A percentile compares a stretch with the other conserved stretches of the same genome.
These are phyloP conservation scores for Fusarium sublunatum DNA, from an alignment of 2,329 filamentous ascomycete genomes.

Conservation along the genomic window DNA sequence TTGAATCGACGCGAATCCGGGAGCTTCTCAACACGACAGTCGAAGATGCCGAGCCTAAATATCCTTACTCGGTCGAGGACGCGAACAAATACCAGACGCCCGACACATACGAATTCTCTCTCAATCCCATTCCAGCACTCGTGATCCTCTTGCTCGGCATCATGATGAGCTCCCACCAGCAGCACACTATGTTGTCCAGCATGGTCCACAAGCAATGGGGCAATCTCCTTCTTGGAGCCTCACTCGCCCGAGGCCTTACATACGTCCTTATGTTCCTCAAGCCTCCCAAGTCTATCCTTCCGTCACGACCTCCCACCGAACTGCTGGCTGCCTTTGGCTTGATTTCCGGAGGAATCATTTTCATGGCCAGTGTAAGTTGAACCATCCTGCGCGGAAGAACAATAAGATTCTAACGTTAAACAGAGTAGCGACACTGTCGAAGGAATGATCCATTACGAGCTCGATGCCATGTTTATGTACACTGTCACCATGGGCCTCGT, in stretches of 20 bases:
- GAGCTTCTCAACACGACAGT: constrained; percentile 71
- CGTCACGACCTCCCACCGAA: constrained; percentile 89
- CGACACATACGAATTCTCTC: constrained; percentile 75
- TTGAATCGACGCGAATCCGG: constrained; percentile 79
- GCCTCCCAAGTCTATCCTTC: constrained; percentile 82
- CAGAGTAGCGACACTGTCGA: constrained; percentile 79
- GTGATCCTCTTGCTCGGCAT: constrained; percentile 88
- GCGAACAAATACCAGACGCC: constrained; percentile 66
- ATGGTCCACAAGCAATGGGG: constrained; percentile 98
- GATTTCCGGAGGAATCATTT: constrained; percentile 86
- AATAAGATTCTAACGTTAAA: constrained; percentile 7
- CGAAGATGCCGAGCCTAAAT: constrained; percentile 49
- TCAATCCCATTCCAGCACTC: constrained; percentile 89
- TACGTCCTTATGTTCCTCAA: constrained; percentile 84
- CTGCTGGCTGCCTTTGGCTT: constrained; percentile 88
- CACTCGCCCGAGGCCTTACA: constrained; percentile 80
- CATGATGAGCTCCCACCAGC: constrained; percentile 96
- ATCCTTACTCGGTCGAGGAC: constrained; percentile 57
- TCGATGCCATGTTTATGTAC: constrained; percentile 95
- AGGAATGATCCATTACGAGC: constrained; percentile 78
- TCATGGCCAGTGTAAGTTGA: constrained; percentile 84
- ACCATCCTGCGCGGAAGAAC: no score
- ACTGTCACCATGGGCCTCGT: constrained; percentile 88
- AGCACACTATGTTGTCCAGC: constrained; percentile 82
- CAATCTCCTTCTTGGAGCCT: constrained; percentile 81